Conservation (phyloP, 805 yeast species). For the Saccharomycopsis amapae region DNA sequence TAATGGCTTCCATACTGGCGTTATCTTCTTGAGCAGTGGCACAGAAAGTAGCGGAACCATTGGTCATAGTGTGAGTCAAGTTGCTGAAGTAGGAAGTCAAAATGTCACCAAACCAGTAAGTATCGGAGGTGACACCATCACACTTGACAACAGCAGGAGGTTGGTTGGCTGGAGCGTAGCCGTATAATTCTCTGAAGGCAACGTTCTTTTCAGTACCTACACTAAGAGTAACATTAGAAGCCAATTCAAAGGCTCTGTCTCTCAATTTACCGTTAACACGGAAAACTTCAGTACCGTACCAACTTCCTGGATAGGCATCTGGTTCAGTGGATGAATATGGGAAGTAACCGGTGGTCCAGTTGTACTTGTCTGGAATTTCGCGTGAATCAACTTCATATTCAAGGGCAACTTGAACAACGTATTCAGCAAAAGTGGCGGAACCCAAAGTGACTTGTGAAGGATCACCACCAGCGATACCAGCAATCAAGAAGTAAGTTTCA, state of each 20-base stretch:
- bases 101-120: conserved; percentile 48
- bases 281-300: conserved; percentile 60
- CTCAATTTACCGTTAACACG: conserved; percentile 53
- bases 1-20: conserved; percentile 53
- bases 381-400: conserved; percentile 52
- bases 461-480: conserved; percentile 63
- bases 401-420: conserved; percentile 53
- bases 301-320: conserved; percentile 42
- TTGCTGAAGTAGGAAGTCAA: conserved; percentile 44
- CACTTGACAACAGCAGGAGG: conserved; percentile 44
- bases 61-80: conserved; percentile 44
- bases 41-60: conserved; percentile 53
- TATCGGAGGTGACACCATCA: conserved; percentile 56
- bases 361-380: conserved; percentile 33
- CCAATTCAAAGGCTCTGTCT: conserved; percentile 50
- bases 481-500: conserved; percentile 53
- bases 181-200: conserved; percentile 41
- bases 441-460: conserved; percentile 52
- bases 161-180: conserved; percentile 42
- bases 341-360: conserved; percentile 58
- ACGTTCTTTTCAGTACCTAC: conserved; percentile 41
- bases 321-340: conserved; percentile 46
- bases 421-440: conserved; percentile 52
- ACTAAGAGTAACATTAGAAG: conserved; percentile 36
- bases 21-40: conserved; percentile 63